These are phyloP conservation scores for Trypanosoma vivax DNA, from an alignment of 208 protist species.

Conservation along the genomic window DNA sequence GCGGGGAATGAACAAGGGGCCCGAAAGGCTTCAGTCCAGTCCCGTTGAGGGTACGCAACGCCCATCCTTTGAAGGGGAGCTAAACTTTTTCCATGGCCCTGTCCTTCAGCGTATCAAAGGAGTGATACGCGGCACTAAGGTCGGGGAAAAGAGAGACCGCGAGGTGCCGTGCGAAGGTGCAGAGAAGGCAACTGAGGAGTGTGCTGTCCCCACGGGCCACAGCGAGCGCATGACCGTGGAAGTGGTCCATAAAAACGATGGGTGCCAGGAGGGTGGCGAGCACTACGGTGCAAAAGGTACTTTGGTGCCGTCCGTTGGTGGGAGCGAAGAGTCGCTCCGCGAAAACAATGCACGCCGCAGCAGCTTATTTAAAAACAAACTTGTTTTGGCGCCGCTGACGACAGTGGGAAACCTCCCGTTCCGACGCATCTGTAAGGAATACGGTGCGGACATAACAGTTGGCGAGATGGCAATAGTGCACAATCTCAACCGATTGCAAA, in stretches of 20 bases:
- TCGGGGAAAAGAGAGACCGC: slow-evolving; percentile 9
- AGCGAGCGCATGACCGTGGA: background rate
- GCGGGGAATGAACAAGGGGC: slow-evolving; percentile 78
- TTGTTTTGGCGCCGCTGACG: slow-evolving; percentile 95
- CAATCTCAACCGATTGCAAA: slow-evolving; percentile 80
- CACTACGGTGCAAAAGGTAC: slow-evolving; percentile 6
- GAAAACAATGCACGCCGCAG: slow-evolving; percentile 31
- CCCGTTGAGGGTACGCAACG: slow-evolving; percentile 48
- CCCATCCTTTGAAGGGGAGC: slow-evolving; percentile 56
- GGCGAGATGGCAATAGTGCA: slow-evolving; percentile 93
- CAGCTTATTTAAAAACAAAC: slow-evolving; percentile 83
- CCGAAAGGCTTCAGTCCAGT: slow-evolving; percentile 40
- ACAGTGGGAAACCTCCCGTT: slow-evolving; percentile 98
- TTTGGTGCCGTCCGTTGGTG: background rate
- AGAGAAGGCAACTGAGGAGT: background rate
- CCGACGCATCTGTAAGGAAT: slow-evolving; percentile 88
- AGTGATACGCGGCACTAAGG: slow-evolving; percentile 32
- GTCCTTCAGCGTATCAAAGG: slow-evolving; percentile 51
- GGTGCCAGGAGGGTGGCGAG: background rate
- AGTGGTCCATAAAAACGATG: too few relatives aligned
- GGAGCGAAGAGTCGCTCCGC: slow-evolving; percentile 27
- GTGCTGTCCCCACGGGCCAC: background rate
- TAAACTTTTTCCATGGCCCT: slow-evolving; percentile 66
- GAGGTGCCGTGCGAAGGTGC: slow-evolving; percentile 3
- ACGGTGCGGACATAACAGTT: slow-evolving; percentile 92